Evolutionary conservation across 2,329 filamentous ascomycete genomes (phyloP).

Genomic region (Aspergillus brasiliensis): DNA sequence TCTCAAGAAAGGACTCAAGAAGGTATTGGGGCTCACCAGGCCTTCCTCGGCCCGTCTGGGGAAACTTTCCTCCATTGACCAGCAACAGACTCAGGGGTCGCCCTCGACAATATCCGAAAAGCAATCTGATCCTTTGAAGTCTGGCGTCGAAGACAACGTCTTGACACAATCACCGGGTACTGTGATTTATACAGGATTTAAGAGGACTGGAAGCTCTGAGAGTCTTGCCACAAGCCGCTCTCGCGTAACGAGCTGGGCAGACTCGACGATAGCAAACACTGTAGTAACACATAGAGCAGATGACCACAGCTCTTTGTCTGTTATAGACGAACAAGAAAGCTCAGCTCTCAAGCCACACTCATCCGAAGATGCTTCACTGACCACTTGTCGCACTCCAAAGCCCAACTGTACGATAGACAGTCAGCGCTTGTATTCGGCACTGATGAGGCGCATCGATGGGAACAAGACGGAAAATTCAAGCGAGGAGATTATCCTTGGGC

Average conservation of each 20-base stretch:
- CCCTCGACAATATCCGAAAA: constrained; percentile 2
- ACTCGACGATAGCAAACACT: constrained; percentile 49
- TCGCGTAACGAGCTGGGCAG: constrained; percentile 53
- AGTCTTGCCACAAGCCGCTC: constrained; percentile 42
- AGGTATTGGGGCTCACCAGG: constrained; percentile 42
- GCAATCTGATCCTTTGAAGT: constrained; percentile 10
- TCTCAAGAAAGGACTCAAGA: constrained; percentile 45
- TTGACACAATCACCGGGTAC: neutral
- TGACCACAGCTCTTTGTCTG: constrained; percentile 42
- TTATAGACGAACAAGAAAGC: constrained; percentile 47
- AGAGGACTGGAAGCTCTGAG: constrained; percentile 32
- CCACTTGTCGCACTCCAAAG: constrained; percentile 14
- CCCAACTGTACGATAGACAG: constrained; percentile 35
- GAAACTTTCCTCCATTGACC: constrained; percentile 24
- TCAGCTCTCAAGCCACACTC: constrained; percentile 9
- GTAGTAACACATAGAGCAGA: constrained; percentile 35
- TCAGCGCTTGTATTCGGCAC: constrained; percentile 46
- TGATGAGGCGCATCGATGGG: constrained; percentile 44
- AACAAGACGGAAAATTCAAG: constrained; percentile 19
- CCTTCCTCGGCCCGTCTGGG: constrained; percentile 20
- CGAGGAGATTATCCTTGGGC: constrained; percentile 31
- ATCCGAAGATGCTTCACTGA: constrained; percentile 15
- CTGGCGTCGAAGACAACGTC: neutral
- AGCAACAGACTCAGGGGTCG: constrained; percentile 9
- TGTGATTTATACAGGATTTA: constrained; percentile 23